Evolutionary conservation across 164 flowering plant genomes (phyloP).

Genomic region (Houttuynia cordata): DNA sequence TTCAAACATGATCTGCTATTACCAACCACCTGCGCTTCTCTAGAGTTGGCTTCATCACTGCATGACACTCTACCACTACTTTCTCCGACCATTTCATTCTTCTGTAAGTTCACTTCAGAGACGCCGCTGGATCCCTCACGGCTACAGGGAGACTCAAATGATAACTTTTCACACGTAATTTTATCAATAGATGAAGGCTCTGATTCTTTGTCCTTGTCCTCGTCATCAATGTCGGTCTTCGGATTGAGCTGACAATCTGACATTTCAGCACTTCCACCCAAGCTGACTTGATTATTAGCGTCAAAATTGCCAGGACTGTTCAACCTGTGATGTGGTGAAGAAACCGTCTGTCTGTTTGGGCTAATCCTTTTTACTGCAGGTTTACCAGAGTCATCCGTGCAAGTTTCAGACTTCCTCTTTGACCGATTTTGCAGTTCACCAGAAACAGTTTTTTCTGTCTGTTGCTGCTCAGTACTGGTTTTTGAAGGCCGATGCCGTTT

Average conservation of each 20-base stretch:
- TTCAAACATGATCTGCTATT: background rate
- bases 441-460: constrained; percentile 21
- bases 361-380: constrained; percentile 8
- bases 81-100: background rate
- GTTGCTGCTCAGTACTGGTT: background rate
- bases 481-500: constrained; percentile 47
- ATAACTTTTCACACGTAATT: no score
- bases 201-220: background rate
- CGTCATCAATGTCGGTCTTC: background rate
- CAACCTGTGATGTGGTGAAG: constrained; percentile 7
- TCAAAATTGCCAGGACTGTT: background rate
- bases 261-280: background rate
- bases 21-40: background rate
- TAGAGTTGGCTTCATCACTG: background rate
- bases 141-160: no score
- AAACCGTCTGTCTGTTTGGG: constrained; percentile 1
- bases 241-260: background rate
- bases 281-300: background rate
- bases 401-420: background rate
- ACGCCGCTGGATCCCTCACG: background rate
- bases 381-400: background rate
- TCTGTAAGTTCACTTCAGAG: background rate
- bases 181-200: background rate
- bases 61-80: background rate
- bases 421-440: background rate